Conservation (phyloP, 179 eudicot species). For the Actinidia chinensis region DNA sequence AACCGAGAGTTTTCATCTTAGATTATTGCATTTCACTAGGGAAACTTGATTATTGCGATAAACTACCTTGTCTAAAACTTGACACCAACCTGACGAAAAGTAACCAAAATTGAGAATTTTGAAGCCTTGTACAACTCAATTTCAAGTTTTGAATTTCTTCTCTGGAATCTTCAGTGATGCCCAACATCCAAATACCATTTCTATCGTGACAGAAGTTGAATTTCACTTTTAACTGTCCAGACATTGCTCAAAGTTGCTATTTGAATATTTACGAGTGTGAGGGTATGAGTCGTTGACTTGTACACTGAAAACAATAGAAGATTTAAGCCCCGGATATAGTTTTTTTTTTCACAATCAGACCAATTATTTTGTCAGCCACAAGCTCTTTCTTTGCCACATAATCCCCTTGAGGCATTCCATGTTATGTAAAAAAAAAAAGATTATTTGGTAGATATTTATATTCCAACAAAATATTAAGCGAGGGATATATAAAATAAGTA, state of each 20-base stretch:
- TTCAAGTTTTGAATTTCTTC: neutral
- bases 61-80: neutral
- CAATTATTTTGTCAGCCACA: slow-evolving; percentile 72
- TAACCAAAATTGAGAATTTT: neutral
- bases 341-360: slow-evolving; percentile 73
- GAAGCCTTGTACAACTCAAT: too few species aligned
- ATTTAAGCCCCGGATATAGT: slow-evolving; percentile 84
- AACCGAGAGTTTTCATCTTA: too few species aligned
- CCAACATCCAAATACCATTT: slow-evolving; percentile 7
- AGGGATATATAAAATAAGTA: neutral
- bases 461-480: neutral
- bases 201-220: neutral
- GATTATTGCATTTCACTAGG: neutral
- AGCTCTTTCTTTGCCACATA: slow-evolving; percentile 80
- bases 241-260: too few species aligned
- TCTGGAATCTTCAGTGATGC: neutral
- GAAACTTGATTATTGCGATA: too few species aligned
- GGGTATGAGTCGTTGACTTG: neutral
- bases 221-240: too few species aligned
- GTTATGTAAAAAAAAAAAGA: slow-evolving; percentile 10
- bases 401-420: slow-evolving; percentile 68
- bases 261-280: neutral
- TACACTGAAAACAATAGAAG: slow-evolving; percentile 74
- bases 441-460: neutral
- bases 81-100: neutral